Evolutionary conservation across 345 rosid species (phyloP).

Genomic region (Populus ilicifolia): DNA sequence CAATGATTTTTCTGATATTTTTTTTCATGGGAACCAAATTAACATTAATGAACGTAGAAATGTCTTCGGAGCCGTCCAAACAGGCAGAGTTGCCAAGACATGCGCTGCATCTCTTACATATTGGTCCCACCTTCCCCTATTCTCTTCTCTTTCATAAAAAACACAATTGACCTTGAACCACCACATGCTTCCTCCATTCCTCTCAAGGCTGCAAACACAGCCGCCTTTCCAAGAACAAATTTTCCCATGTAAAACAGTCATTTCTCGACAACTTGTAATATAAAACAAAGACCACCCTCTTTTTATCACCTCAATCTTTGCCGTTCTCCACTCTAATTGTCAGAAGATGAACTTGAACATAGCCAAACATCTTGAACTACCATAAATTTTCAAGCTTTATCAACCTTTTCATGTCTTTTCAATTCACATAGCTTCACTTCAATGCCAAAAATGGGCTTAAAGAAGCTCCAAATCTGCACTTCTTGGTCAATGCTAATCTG

Average conservation of each 20-base stretch:
- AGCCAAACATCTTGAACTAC: background rate
- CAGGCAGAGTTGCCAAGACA: background rate
- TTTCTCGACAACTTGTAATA: no score
- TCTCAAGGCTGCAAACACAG: background rate
- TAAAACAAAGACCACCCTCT: no score
- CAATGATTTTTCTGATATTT: no score
- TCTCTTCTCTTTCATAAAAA: background rate
- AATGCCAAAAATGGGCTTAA: constrained; percentile 29
- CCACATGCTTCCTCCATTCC: background rate
- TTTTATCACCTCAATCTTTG: background rate
- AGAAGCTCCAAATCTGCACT: constrained; percentile 27
- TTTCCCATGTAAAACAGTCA: background rate
- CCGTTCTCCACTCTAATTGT: background rate
- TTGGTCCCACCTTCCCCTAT: background rate
- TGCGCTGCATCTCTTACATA: background rate
- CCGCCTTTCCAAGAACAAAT: background rate
- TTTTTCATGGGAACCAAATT: no score
- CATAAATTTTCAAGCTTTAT: background rate
- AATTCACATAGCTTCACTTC: background rate
- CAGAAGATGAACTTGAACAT: background rate
- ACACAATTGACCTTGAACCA: background rate
- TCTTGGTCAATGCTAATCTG: constrained; percentile 37
- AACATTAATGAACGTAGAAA: background rate
- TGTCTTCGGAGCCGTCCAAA: background rate
- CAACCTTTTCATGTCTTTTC: background rate